Base-by-base conservation (phyloP, 2,329 filamentous ascomycete genomes). In the Aspergillus amoenus region DNA sequence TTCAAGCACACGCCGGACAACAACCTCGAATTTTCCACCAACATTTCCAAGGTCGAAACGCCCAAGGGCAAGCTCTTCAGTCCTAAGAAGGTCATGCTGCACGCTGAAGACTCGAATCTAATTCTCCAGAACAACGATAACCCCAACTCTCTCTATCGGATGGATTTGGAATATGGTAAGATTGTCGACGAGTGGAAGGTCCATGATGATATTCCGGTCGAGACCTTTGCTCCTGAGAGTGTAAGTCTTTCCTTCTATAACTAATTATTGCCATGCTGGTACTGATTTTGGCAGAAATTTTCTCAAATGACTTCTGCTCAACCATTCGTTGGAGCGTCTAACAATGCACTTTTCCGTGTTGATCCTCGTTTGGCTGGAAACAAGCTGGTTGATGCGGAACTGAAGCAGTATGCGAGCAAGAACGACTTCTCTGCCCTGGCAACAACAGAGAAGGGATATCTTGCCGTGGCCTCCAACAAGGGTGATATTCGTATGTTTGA, bases 121-220 rank as follows among this genome's bases (percentile, higher is more conserved):
- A 90, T 97, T 59, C 76, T 97, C 57, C 93, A 97, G 73, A 93
- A 95, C 66, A 81, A 74, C 24, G 78, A 87, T 51, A 89, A 97
- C 63, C 91, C 93, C 1, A 93, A 96, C 78, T 92, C 91, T 51
- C 83, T 99, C 1, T 99, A 93, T 73, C 90, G 91, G 45, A 97
- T 99, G 94, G 94, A 99, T 76, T 82, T 99, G 44, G 93, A 99
- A 74, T 95, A 95, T 66, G 94, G 94, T 64, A 97, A 97, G 78
- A 90, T 99, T 37, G 92, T 97, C 2, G 94, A 99, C 69, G 94
- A 99, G 75, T 99, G 94, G 94, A 96, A 96, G 67, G 84, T 99
- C 13, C 93, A 99, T 70, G 93, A 99, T 61, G 91, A 97, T 71
- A 97, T 99, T 55, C 88, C 91, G 0, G 90, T 97, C 60, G 87